A percentile compares a stretch with the other conserved stretches of the same genome.
phyloP scores from a whole-genome alignment of 2,329 filamentous ascomycete genomes.

The Fusarium sp. region DNA sequence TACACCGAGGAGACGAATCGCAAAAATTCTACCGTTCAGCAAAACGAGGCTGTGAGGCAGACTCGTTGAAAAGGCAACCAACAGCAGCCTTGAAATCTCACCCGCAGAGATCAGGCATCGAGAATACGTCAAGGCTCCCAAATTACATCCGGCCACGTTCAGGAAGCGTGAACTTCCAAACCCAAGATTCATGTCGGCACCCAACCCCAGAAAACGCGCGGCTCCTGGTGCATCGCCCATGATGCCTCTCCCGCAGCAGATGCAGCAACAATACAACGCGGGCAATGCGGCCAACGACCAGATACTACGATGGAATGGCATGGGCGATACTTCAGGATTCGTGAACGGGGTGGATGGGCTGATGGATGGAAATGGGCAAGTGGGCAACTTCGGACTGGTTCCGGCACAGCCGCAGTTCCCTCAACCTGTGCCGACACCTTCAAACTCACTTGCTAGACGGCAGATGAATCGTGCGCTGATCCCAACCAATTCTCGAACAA shows the following conservation, averaged over 20 bases:
- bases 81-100: slow-evolving; percentile 25
- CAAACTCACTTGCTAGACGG: slow-evolving; percentile 65
- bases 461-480: slow-evolving; percentile 65
- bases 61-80: slow-evolving; percentile 12
- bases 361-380: slow-evolving; percentile 49
- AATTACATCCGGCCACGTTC: slow-evolving; percentile 17
- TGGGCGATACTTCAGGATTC: slow-evolving; percentile 53
- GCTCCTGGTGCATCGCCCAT: slow-evolving; percentile 79
- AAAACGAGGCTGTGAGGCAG: slow-evolving; percentile 24
- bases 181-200: slow-evolving; percentile 57
- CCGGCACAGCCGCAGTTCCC: slow-evolving; percentile 51
- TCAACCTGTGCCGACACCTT: slow-evolving; percentile 52
- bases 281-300: slow-evolving; percentile 62
- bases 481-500: slow-evolving; percentile 54
- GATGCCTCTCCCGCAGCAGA: slow-evolving; percentile 63
- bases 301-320: slow-evolving; percentile 60
- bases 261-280: slow-evolving; percentile 61
- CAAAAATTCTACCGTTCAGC: background rate
- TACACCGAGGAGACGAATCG: background rate
- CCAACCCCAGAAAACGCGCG: slow-evolving; percentile 75
- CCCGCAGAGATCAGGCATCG: slow-evolving; percentile 37
- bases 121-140: slow-evolving; percentile 23
- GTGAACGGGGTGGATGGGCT: slow-evolving; percentile 40
- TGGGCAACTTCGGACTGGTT: slow-evolving; percentile 54
- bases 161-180: slow-evolving; percentile 21